A percentile compares a stretch with the other conserved stretches of the same genome.
These are phyloP conservation scores for Apiospora aurea DNA, from an alignment of 2,329 filamentous ascomycete genomes.

Conservation along the genomic window DNA sequence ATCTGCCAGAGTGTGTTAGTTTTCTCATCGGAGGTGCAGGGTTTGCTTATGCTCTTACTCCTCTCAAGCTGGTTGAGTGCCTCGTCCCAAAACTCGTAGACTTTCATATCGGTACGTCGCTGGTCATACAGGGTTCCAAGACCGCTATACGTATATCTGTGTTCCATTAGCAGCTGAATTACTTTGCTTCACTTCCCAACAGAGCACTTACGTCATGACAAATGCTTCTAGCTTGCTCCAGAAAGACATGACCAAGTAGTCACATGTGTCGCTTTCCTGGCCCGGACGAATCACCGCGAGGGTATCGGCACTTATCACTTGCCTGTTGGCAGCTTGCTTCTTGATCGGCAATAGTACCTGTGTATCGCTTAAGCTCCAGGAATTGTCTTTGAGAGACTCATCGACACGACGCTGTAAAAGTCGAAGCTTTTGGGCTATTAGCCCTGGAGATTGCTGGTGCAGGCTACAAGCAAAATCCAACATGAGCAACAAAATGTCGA, in stretches of 20 bases:
- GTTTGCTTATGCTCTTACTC: constrained; percentile 37
- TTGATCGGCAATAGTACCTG: constrained; percentile 64
- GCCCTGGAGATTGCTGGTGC: constrained; percentile 65
- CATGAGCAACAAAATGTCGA: constrained; percentile 70
- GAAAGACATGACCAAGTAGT: constrained; percentile 66
- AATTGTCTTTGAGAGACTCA: constrained; percentile 51
- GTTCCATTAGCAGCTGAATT: constrained; percentile 27
- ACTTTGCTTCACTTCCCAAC: not conserved
- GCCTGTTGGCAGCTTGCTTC: constrained; percentile 54
- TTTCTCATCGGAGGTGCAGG: constrained; percentile 26
- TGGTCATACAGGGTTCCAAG: constrained; percentile 51
- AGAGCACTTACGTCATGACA: constrained; percentile 57
- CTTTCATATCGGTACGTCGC: constrained; percentile 45
- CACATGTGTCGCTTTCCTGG: constrained; percentile 50
- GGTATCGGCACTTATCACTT: constrained; percentile 65
- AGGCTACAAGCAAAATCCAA: constrained; percentile 76
- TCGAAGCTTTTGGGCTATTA: constrained; percentile 65
- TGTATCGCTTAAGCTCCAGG: constrained; percentile 55
- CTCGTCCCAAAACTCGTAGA: constrained; percentile 50
- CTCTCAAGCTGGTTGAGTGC: constrained; percentile 43
- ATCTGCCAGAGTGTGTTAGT: constrained; percentile 35
- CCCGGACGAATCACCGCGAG: constrained; percentile 60
- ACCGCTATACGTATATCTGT: constrained; percentile 62
- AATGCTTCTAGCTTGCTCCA: constrained; percentile 66
- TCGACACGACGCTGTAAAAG: constrained; percentile 70